Base-by-base conservation (phyloP, 495 filamentous ascomycete species). In the Hamigera avellanea region DNA sequence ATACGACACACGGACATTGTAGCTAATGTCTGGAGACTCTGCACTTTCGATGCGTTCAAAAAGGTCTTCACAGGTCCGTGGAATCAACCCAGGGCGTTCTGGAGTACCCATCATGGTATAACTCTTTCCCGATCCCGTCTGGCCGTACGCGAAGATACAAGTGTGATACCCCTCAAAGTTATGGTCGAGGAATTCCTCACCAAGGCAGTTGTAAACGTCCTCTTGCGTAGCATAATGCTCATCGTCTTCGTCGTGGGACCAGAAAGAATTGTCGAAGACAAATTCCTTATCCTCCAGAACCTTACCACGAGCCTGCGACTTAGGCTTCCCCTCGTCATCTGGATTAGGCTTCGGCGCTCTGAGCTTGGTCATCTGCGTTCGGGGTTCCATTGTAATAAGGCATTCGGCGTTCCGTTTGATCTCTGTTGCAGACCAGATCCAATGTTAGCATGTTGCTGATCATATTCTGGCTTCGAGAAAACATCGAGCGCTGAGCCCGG, bases 151-250 rank as follows among this genome's bases (percentile, higher is more conserved):
- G 51, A 99, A 96, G 43, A 99, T 96, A 53, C 91, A 99, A 0
- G 91, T 99, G 58, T 99, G 87, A 60, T 96, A 99, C 40, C 91
- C 91, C 50, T 95, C 89, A 44, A 99, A 99, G 59, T 99, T 99
- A 65, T 96, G 93, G 56, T 99, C 93, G 35, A 99, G 69, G 41
- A 96, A 96, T 44, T 96, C 93, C 53, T 96, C 91, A 23, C 93
- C 91, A 4, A 99, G 70, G 21, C 78, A 78, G 53, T 93, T 83
- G 66, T 99, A 99, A 29, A 99, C 81, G 52, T 95, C 83, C 44
- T 88, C 86, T 49, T 99, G 91, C 39, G 77, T 66, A 14, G 82
- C 83, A 48, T 86, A 88, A 48, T 86, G 79, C 34, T 76, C 66
- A 44, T 93, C 86, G 18, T 60, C 48, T 23, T 67, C 62, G 46